A percentile compares a stretch with the other conserved stretches of the same genome.
These are phyloP conservation scores for Coemansia sp. DNA, from an alignment of 192 early-diverging fungal genomes.

Conservation along the genomic window DNA sequence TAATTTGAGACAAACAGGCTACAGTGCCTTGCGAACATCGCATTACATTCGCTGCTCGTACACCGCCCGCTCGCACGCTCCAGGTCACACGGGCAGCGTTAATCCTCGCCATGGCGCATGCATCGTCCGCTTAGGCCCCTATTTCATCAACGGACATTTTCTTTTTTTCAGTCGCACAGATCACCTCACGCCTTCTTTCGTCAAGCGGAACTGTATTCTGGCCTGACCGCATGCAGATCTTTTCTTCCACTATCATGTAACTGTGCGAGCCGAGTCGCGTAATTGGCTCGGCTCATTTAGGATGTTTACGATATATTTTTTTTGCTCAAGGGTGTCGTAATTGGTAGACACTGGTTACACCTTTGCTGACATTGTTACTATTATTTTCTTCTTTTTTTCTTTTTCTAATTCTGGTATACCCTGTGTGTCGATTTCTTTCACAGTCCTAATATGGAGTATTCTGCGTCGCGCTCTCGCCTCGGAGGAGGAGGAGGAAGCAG, in stretches of 20 bases:
- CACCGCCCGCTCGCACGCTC: background rate
- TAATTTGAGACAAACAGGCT: background rate
- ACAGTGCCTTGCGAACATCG: background rate
- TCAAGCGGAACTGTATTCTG: background rate
- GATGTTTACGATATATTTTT: background rate
- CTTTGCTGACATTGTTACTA: background rate
- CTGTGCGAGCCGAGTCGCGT: background rate
- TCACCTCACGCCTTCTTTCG: conserved; percentile 6
- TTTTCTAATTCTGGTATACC: background rate
- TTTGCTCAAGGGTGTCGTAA: too few species aligned
- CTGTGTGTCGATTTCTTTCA: background rate
- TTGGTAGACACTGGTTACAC: background rate
- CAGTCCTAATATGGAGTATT: conserved; percentile 36
- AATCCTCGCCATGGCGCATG: background rate
- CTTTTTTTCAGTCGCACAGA: background rate
- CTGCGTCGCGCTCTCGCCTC: conserved; percentile 39
- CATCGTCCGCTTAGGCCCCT: background rate
- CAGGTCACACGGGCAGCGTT: background rate
- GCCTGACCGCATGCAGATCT: background rate
- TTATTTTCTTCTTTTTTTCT: background rate
- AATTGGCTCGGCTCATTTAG: background rate
- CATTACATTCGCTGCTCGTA: conserved; percentile 4
- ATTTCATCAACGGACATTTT: conserved; percentile 5
- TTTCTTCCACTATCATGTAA: background rate
- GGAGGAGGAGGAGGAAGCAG: conserved; percentile 14